Evolutionary conservation across 345 rosid genomes (phyloP).

Genomic region (Salix viminalis): DNA sequence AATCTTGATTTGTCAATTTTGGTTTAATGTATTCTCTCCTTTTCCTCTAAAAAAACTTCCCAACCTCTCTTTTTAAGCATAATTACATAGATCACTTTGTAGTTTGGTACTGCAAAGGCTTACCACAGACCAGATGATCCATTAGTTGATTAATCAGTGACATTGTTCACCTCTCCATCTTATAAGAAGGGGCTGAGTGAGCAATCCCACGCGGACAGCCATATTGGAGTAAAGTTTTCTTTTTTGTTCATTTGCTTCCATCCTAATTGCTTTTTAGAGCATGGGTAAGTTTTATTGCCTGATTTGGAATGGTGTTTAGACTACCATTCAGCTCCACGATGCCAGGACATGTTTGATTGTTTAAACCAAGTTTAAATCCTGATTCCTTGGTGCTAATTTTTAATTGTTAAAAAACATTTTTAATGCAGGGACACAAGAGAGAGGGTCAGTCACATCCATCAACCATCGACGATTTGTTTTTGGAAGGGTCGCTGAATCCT

Average conservation of each 20-base stretch:
- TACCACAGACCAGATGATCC: background rate
- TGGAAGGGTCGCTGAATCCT: constrained; percentile 89
- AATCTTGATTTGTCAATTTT: background rate
- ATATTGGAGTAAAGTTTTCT: background rate
- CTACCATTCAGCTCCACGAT: background rate
- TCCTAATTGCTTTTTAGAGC: background rate
- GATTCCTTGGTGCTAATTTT: constrained; percentile 2
- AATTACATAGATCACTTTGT: background rate
- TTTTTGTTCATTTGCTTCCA: constrained; percentile 1
- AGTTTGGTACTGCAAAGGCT: background rate
- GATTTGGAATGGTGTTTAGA: background rate
- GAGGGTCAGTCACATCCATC: constrained; percentile 42
- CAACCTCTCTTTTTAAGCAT: background rate
- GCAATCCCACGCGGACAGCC: background rate
- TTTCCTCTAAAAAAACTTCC: background rate
- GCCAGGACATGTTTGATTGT: background rate
- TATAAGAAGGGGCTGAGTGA: background rate
- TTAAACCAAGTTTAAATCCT: background rate
- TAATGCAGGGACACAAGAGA: constrained; percentile 47
- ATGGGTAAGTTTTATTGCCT: background rate
- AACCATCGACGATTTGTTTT: constrained; percentile 80
- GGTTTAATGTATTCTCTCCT: background rate
- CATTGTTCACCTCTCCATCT: background rate
- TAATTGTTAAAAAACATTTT: background rate
- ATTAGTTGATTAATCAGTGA: background rate